Evolutionary conservation across 2,329 filamentous ascomycete species (phyloP).

Genomic region (Cercospora sojina): DNA sequence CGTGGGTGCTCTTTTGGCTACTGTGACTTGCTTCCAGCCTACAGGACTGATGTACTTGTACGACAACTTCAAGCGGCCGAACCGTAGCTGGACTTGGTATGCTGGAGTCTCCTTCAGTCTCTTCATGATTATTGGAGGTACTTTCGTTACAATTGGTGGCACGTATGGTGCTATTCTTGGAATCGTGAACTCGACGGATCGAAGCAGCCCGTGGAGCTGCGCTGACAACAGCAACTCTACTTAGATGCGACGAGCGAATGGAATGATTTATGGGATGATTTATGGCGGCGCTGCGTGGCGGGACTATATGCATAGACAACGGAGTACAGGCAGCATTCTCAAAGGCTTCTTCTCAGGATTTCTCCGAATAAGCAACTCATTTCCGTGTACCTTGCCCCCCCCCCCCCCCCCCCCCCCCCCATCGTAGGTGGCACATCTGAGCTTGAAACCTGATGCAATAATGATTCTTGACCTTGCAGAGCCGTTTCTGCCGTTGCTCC

Average conservation of each 20-base stretch:
- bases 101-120: slow-evolving; percentile 16
- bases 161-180: slow-evolving; percentile 47
- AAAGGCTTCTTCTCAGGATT: not conserved
- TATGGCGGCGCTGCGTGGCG: not conserved
- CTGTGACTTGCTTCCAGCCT: slow-evolving; percentile 33
- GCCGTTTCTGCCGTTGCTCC: not conserved
- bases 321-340: not conserved
- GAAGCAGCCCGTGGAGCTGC: slow-evolving; percentile 25
- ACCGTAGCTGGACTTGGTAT: slow-evolving; percentile 13
- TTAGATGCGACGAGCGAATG: slow-evolving; percentile 5
- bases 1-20: slow-evolving; percentile 30
- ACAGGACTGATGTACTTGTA: slow-evolving; percentile 47
- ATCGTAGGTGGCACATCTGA: not conserved
- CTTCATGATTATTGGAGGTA: slow-evolving; percentile 41
- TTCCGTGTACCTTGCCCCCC: not conserved
- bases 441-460: not conserved
- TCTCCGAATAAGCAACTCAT: not conserved
- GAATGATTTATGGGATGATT: not conserved
- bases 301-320: not conserved
- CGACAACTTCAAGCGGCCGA: slow-evolving; percentile 40
- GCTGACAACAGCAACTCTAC: slow-evolving; percentile 36
- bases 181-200: slow-evolving; percentile 37
- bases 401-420: too few species aligned
- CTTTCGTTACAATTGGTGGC: slow-evolving; percentile 46
- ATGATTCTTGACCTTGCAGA: not conserved